phyloP scores from a whole-genome alignment of 768 basidiomycete species.

The Mycena indigotica region DNA sequence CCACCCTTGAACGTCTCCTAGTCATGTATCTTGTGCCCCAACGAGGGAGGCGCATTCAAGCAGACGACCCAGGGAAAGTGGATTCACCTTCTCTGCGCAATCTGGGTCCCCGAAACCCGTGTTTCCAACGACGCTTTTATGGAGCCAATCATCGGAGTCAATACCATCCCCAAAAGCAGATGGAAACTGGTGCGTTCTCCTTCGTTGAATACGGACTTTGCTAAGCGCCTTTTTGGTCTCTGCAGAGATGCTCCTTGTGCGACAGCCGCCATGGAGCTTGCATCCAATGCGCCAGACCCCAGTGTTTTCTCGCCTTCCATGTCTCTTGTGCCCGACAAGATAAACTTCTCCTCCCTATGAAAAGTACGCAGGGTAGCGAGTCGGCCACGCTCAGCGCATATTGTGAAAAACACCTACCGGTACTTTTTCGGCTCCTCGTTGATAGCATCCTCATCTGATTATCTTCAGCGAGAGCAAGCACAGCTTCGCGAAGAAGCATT shows the following conservation, averaged over 20 bases:
- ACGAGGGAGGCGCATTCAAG: slow-evolving; percentile 97
- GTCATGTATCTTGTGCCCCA: slow-evolving; percentile 95
- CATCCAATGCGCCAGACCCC: slow-evolving; percentile 90
- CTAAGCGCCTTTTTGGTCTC: slow-evolving; percentile 2
- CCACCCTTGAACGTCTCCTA: slow-evolving; percentile 31
- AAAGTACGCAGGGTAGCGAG: slow-evolving; percentile 74
- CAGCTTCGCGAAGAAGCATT: slow-evolving; percentile 61
- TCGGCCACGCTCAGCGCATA: slow-evolving; percentile 73
- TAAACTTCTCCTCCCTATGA: slow-evolving; percentile 86
- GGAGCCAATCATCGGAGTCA: slow-evolving; percentile 94
- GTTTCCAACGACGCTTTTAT: slow-evolving; percentile 96
- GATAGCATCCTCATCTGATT: neutral
- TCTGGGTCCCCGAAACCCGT: slow-evolving; percentile 94
- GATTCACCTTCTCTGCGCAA: slow-evolving; percentile 95
- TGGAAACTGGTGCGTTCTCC: slow-evolving; percentile 83
- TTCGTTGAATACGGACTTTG: neutral
- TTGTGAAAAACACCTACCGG: slow-evolving; percentile 91
- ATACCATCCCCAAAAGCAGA: slow-evolving; percentile 83
- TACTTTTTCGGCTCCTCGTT: slow-evolving; percentile 38
- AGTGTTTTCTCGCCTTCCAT: slow-evolving; percentile 93
- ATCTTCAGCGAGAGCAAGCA: slow-evolving; percentile 66
- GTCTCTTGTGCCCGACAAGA: slow-evolving; percentile 90
- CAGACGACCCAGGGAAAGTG: slow-evolving; percentile 91
- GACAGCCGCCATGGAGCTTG: slow-evolving; percentile 72
- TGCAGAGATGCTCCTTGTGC: slow-evolving; percentile 52